phyloP scores from a whole-genome alignment of 202 grass and related monocot genomes.

The Cymbopogon flexuosus region DNA sequence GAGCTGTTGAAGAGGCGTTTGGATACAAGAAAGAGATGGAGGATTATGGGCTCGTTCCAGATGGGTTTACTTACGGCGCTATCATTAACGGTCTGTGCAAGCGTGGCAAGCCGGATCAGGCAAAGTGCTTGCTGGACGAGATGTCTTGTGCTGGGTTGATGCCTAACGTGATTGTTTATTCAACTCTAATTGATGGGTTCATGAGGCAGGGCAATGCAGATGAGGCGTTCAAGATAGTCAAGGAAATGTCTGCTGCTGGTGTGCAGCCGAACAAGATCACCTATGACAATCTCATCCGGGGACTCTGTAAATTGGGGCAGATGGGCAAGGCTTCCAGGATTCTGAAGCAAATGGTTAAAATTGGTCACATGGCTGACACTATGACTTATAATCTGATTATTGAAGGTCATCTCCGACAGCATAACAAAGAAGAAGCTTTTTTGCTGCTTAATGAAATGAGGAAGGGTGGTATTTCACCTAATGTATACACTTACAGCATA shows the following conservation, averaged over 20 bases:
- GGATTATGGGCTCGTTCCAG: constrained; percentile 37
- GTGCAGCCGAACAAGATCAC: constrained; percentile 52
- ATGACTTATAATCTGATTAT: constrained; percentile 52
- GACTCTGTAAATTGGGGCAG: constrained; percentile 48
- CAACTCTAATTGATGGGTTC: constrained; percentile 60
- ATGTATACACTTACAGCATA: constrained; percentile 55
- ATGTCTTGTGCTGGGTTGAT: constrained; percentile 41
- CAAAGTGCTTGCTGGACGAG: constrained; percentile 52
- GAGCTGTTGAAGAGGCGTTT: constrained; percentile 60
- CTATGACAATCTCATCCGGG: constrained; percentile 59
- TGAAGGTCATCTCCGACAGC: constrained; percentile 42
- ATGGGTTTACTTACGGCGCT: constrained; percentile 50
- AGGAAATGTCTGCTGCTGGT: constrained; percentile 54
- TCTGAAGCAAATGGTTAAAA: constrained; percentile 45
- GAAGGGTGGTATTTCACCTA: constrained; percentile 37
- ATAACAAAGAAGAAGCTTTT: constrained; percentile 41
- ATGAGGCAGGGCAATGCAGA: constrained; percentile 49
- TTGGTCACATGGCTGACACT: constrained; percentile 41
- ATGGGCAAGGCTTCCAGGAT: constrained; percentile 43
- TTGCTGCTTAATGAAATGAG: constrained; percentile 54
- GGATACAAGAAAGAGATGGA: constrained; percentile 64
- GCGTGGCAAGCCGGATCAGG: constrained; percentile 36
- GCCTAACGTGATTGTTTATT: constrained; percentile 50
- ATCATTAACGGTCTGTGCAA: constrained; percentile 60
- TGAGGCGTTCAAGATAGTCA: constrained; percentile 40